phyloP scores from a whole-genome alignment of 345 rosid genomes.

The Turnera subulata region DNA sequence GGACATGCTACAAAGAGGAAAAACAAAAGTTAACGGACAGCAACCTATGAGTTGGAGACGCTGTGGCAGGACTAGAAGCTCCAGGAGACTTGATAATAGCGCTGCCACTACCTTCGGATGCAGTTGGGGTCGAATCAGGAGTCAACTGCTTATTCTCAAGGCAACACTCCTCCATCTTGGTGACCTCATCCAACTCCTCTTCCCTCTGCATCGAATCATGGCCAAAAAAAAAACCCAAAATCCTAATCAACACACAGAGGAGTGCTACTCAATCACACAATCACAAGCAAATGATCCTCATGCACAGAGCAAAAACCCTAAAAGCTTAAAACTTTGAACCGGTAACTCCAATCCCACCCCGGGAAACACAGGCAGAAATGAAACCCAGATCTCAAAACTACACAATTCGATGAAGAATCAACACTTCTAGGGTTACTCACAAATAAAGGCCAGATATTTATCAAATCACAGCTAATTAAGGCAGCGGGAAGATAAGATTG shows the following conservation, averaged over 20 bases:
- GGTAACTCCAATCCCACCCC: conserved; percentile 22
- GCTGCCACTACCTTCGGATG: conserved; percentile 72
- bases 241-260: conserved; percentile 27
- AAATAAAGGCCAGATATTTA: conserved; percentile 13
- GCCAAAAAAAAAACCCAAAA: conserved; percentile 35
- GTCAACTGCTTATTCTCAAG: conserved; percentile 79
- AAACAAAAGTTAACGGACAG: neutral
- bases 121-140: conserved; percentile 66
- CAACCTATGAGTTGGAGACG: conserved; percentile 64
- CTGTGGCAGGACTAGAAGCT: conserved; percentile 56
- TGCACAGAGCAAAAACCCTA: conserved; percentile 12
- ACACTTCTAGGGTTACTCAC: conserved; percentile 30
- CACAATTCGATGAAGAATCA: conserved; percentile 28
- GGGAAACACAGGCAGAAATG: conserved; percentile 20
- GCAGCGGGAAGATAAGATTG: conserved; percentile 14
- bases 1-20: neutral
- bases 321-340: conserved; percentile 17
- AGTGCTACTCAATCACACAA: neutral
- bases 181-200: conserved; percentile 46
- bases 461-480: conserved; percentile 24
- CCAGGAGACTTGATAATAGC: conserved; percentile 67
- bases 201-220: conserved; percentile 40
- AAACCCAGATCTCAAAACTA: conserved; percentile 51
- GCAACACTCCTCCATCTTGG: conserved; percentile 55
- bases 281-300: neutral